These are phyloP conservation scores for Phoma sp. DNA, from an alignment of 2,329 filamentous ascomycete genomes.

Conservation along the genomic window DNA sequence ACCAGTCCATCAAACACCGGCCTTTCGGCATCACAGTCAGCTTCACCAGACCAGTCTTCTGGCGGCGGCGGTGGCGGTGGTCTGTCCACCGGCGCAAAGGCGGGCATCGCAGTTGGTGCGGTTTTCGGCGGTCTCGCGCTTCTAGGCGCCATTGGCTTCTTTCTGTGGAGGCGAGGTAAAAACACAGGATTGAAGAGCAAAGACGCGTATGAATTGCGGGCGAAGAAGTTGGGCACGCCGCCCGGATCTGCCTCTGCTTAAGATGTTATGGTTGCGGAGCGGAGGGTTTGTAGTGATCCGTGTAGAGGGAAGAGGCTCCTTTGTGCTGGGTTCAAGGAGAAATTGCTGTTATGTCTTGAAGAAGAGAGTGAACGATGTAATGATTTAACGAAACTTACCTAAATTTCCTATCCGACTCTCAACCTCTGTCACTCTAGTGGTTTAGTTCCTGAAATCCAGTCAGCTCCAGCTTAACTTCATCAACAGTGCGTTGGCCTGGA, in stretches of 20 bases:
- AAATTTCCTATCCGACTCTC: no score
- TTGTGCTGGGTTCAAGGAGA: background rate
- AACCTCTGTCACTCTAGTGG: no score
- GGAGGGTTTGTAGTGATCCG: background rate
- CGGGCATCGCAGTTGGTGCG: slow-evolving; percentile 50
- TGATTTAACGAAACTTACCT: no score
- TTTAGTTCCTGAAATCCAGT: no score
- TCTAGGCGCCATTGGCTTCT: slow-evolving; percentile 30
- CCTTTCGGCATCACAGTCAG: slow-evolving; percentile 25
- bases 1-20: slow-evolving; percentile 31
- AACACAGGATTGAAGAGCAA: slow-evolving; percentile 26
- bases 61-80: slow-evolving; percentile 15
- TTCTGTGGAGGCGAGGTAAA: slow-evolving; percentile 30
- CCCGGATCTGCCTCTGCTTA: background rate
- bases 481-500: no score
- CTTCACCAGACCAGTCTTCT: slow-evolving; percentile 19
- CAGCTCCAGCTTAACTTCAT: no score
- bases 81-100: slow-evolving; percentile 52
- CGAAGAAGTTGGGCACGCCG: slow-evolving; percentile 23
- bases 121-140: slow-evolving; percentile 33
- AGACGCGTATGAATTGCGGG: slow-evolving; percentile 35
- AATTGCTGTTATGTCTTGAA: no score
- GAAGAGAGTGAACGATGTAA: no score
- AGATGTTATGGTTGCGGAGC: background rate
- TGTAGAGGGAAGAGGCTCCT: background rate